Base-by-base conservation (phyloP, 805 yeast species). In the Saccharomycopsis sp. region DNA sequence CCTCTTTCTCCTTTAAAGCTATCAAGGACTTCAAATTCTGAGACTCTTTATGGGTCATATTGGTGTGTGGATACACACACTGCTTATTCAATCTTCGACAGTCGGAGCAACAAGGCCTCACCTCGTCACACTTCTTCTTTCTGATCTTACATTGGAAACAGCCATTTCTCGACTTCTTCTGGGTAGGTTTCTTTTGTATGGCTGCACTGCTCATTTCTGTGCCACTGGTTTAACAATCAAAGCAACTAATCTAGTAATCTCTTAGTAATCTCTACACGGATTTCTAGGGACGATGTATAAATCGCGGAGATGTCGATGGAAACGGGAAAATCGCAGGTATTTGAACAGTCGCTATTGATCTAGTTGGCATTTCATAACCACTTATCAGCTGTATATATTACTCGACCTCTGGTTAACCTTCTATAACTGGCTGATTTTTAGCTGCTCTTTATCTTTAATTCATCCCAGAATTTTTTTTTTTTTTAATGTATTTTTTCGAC, bases 51-150 rank as follows among this genome's bases (percentile, higher is more conserved):
- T 44, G 49, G 19, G 69, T 58, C 67, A 68, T 67, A 20, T 64
- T 66, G 34, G 82, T 83, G 9, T 73, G 73, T 8, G 93, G 90
- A 83, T 91, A 88, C 52, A 80, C 78, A 69, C 96, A 88, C 55
- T 76, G 78, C 56, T 86, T 76, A 15, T 79, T 74, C n/a, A 87
- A 73, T 52, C 96, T 72, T 17, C 67, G 60, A 68, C 96, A 88
- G 65, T 87, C 91, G 0, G 77, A 68, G 66, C 96, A 88, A 15
- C 73, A 68, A 1, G 96, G 96, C 56, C 79, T 76, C 1, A 77
- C 76, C 67, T 88, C 94, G 60, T 89, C 86, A 63, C 96, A 88
- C 53, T 90, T 75, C 69, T 87, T 88, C 74, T 84, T 85, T 50
- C 90, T 71, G 42, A 80, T 73, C 65, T 85, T 85, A 69, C 91